Evolutionary conservation across 306 rosid genomes (phyloP), one percentile per base, ranked within the genome.

Genomic region (Dicorynia guianensis): DNA sequence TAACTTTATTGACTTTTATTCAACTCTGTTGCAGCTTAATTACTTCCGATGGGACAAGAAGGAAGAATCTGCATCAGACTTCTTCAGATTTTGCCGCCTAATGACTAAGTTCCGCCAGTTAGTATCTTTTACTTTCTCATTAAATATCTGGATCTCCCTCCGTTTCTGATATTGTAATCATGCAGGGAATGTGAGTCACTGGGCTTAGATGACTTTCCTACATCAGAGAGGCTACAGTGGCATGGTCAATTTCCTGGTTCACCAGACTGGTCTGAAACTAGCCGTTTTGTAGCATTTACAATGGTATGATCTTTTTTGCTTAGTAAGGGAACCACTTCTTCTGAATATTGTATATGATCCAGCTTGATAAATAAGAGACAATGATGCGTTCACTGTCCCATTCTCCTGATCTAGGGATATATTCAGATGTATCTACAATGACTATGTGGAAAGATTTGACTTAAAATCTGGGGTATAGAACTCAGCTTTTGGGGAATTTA

Each of bases 11-110:
- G 38, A 67, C 46, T 64, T 40, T 69, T 79, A 47, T 48, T 62
- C 61, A 72, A 59, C 69, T 76, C 44, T 71, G 67, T 68, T 82
- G 81, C 89, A 95, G 99, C 82, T 87, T 69, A 95, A 90, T 82
- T 95, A 95, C 83, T 92, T 95, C 79, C 84, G 50, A 47, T 95
- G 99, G 99, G 99, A 95, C 77, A 87, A 89, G 88, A 90, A 83
- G 81, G 97, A 89, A 82, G 91, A 86, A 50, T 87, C 90, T 19
- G 83, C 91, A 6, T 85, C 87, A 36, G 97, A 90, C 79, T 90
- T 90, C 64, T 91, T 84, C 78, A 90, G 97, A 80, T 95, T 95
- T 79, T 95, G 97, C 86, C 40, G 85, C 81, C 96, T 92, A 75
- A 62, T 89, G 86, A 89, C 91, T 30, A 83, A 83, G 69, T 95